These are phyloP conservation scores for Ulvella scutata DNA, from an alignment of 139 green algal species.

Conservation along the genomic window DNA sequence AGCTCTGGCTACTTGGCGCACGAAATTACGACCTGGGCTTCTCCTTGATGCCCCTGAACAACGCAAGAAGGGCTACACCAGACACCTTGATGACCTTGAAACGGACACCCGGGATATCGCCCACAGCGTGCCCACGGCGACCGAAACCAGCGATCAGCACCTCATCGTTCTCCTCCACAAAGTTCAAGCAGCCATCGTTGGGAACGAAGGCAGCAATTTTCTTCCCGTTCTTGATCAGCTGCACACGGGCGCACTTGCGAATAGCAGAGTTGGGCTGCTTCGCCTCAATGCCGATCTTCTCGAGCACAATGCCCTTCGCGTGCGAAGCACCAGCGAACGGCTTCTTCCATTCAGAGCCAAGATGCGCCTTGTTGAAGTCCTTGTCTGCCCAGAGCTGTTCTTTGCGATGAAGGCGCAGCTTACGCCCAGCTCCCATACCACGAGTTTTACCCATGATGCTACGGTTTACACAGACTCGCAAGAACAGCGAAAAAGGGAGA, in stretches of 20 bases:
- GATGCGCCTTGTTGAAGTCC: conserved; percentile 97
- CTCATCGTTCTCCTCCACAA: conserved; percentile 99
- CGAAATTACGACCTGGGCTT: conserved; percentile 85
- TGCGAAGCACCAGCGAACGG: conserved; percentile 98
- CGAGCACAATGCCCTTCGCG: conserved; percentile 98
- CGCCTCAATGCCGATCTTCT: conserved; percentile 99
- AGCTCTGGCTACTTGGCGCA: too few species aligned
- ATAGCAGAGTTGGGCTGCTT: conserved; percentile 99
- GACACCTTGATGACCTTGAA: conserved; percentile 99
- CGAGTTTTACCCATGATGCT: conserved; percentile 83
- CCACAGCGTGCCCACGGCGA: conserved; percentile 90
- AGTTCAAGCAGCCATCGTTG: conserved; percentile 99
- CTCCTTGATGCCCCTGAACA: conserved; percentile 99
- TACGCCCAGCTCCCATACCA: conserved; percentile 97
- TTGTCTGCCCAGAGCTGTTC: conserved; percentile 96
- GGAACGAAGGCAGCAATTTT: conserved; percentile 99
- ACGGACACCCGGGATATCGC: conserved; percentile 98
- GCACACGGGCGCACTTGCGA: conserved; percentile 97
- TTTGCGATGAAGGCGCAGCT: conserved; percentile 84
- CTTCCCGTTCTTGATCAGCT: conserved; percentile 99
- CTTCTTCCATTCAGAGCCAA: conserved; percentile 99
- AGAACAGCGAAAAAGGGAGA: neutral
- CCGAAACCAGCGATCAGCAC: conserved; percentile 97
- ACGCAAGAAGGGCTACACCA: conserved; percentile 86
- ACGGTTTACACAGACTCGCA: neutral